A percentile compares a stretch with the other conserved stretches of the same genome.
Conservation (phyloP, 495 filamentous ascomycete species). For the Xylaria longipes region DNA sequence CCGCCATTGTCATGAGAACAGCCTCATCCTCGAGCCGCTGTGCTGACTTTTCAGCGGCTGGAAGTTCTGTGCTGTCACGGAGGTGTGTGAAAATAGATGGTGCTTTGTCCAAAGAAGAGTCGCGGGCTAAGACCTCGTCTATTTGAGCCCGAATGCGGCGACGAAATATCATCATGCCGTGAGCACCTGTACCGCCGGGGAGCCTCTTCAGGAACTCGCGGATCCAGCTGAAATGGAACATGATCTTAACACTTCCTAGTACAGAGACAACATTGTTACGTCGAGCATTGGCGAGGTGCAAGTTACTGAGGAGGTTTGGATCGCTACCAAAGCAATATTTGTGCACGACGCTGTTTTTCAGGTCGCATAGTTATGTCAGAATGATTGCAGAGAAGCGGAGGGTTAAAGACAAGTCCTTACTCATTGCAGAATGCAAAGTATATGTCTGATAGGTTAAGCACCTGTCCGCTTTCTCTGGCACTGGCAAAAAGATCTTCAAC, state of each 20-base stretch:
- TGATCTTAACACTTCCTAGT: constrained; percentile 22
- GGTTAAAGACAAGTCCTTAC: no score
- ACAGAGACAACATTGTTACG: constrained; percentile 24
- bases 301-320: constrained; percentile 15
- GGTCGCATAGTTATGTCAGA: not conserved
- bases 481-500: not conserved
- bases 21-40: constrained; percentile 29
- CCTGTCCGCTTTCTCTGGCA: constrained; percentile 4
- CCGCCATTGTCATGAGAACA: constrained; percentile 25
- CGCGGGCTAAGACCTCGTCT: constrained; percentile 4
- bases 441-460: constrained; percentile 22
- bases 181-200: constrained; percentile 7
- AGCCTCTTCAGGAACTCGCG: constrained; percentile 2
- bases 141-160: constrained; percentile 18
- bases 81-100: constrained; percentile 21
- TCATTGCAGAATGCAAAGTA: constrained; percentile 27
- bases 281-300: not conserved
- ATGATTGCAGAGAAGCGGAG: no score
- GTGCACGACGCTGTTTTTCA: constrained; percentile 19
- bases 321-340: constrained; percentile 27
- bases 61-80: constrained; percentile 4
- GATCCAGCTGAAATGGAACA: constrained; percentile 24
- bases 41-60: constrained; percentile 9
- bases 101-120: not conserved
- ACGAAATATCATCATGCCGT: constrained; percentile 25